Evolutionary conservation across 2,329 filamentous ascomycete genomes (phyloP).

Genomic region (Furcasterigmium furcatum): DNA sequence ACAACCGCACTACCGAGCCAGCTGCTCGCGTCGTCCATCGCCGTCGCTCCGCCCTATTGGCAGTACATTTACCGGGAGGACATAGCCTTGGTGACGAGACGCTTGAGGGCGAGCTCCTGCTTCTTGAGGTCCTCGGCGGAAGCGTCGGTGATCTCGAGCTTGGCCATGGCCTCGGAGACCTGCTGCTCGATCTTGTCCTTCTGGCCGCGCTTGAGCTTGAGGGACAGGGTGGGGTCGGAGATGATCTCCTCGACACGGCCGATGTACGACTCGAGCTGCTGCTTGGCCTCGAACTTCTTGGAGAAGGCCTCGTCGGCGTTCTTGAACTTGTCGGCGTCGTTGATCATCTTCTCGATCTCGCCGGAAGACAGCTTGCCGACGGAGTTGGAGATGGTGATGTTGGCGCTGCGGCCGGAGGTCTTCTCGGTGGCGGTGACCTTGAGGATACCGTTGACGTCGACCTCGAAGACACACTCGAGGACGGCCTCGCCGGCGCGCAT

Average conservation of each 20-base stretch:
- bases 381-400: slow-evolving; percentile 99
- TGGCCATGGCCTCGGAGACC: slow-evolving; percentile 94
- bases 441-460: slow-evolving; percentile 99
- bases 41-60: no score
- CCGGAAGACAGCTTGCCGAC: slow-evolving; percentile 93
- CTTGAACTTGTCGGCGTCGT: slow-evolving; percentile 98
- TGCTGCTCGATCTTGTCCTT: slow-evolving; percentile 99
- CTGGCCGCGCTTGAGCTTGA: slow-evolving; percentile 98
- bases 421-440: slow-evolving; percentile 99
- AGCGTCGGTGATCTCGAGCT: slow-evolving; percentile 94
- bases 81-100: slow-evolving; percentile 98
- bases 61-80: slow-evolving; percentile 70
- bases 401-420: slow-evolving; percentile 94
- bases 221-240: slow-evolving; percentile 89
- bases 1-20: slow-evolving; percentile 16
- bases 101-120: slow-evolving; percentile 98
- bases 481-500: slow-evolving; percentile 94
- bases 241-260: slow-evolving; percentile 98
- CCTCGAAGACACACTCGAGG: slow-evolving; percentile 97
- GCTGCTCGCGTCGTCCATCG: slow-evolving; percentile 3
- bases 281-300: slow-evolving; percentile 98
- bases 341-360: slow-evolving; percentile 99
- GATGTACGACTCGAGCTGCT: slow-evolving; percentile 99
- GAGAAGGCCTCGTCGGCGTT: slow-evolving; percentile 94
- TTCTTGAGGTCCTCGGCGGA: slow-evolving; percentile 95